These are phyloP conservation scores for Neoboletus subvelutipes DNA, from an alignment of 768 basidiomycete species.

Conservation along the genomic window DNA sequence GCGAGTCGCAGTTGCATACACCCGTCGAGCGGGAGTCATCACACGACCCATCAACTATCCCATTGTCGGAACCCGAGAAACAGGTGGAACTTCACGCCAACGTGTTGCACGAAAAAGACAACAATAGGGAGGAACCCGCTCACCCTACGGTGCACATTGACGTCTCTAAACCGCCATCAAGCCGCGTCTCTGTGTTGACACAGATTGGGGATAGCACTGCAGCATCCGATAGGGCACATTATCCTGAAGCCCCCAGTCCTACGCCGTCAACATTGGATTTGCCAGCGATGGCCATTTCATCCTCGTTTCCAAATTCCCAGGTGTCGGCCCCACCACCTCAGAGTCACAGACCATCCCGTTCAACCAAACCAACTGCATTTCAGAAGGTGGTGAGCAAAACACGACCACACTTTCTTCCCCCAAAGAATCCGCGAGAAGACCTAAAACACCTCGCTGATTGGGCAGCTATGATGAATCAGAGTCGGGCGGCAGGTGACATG, in stretches of 20 bases:
- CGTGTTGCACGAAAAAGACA: constrained; percentile 1
- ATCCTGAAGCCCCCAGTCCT: background rate
- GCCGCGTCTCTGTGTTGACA: constrained; percentile 27
- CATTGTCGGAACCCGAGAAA: constrained; percentile 20
- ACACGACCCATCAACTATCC: constrained; percentile 23
- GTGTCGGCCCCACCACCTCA: constrained; percentile 16
- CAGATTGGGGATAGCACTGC: background rate
- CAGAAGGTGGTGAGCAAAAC: constrained; percentile 84
- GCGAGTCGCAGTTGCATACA: constrained; percentile 25
- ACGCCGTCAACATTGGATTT: constrained; percentile 19
- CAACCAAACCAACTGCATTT: constrained; percentile 65
- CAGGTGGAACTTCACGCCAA: background rate
- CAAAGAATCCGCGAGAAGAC: constrained; percentile 76
- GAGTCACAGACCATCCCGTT: constrained; percentile 47
- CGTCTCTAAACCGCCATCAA: constrained; percentile 36
- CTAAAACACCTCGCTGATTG: constrained; percentile 82
- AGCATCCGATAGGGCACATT: background rate
- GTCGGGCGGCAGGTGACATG: constrained; percentile 63
- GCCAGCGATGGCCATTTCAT: constrained; percentile 28
- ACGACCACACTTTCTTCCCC: constrained; percentile 81
- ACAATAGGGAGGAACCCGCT: constrained; percentile 12
- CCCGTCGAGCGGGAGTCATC: constrained; percentile 15
- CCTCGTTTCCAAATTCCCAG: constrained; percentile 29
- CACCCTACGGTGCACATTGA: constrained; percentile 49
- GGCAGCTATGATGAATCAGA: constrained; percentile 85